Conservation (phyloP, 192 early-diverging fungal genomes). For the Linnemannia schmuckeri region DNA sequence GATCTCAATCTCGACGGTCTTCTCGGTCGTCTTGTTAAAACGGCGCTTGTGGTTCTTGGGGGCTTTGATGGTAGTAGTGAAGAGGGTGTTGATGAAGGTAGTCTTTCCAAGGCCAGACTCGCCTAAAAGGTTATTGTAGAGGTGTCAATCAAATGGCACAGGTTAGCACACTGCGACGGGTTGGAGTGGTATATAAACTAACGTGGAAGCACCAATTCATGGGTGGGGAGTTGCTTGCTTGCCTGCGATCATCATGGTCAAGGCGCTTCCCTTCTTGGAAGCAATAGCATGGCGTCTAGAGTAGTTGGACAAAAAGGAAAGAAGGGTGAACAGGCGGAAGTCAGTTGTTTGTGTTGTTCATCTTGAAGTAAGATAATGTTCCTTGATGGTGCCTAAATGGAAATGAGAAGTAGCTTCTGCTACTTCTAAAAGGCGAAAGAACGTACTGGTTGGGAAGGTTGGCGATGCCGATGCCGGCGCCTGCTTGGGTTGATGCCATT, state of each 20-base stretch:
- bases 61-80: conserved; percentile 94
- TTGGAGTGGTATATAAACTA: not conserved
- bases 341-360: not conserved
- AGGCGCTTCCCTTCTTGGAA: conserved; percentile 3
- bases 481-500: conserved; percentile 60
- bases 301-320: not conserved
- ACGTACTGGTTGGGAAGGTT: conserved; percentile 96
- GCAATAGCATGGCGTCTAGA: not conserved
- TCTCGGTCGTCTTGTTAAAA: conserved; percentile 92
- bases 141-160: not conserved
- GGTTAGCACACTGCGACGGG: not conserved
- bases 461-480: conserved; percentile 91
- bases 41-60: conserved; percentile 88
- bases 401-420: conserved; percentile 53
- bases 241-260: conserved; percentile 7
- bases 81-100: conserved; percentile 99
- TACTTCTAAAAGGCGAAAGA: conserved; percentile 88
- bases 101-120: conserved; percentile 99
- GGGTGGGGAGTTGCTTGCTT: not conserved
- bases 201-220: not conserved
- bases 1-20: conserved; percentile 98
- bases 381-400: not conserved
- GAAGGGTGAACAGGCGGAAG: not conserved
- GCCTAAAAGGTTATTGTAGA: conserved; percentile 63
- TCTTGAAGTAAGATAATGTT: not conserved